Evolutionary conservation across 305 asterid species (phyloP), one percentile per base, ranked within the genome.

Genomic region (Coffea humblotiana): DNA sequence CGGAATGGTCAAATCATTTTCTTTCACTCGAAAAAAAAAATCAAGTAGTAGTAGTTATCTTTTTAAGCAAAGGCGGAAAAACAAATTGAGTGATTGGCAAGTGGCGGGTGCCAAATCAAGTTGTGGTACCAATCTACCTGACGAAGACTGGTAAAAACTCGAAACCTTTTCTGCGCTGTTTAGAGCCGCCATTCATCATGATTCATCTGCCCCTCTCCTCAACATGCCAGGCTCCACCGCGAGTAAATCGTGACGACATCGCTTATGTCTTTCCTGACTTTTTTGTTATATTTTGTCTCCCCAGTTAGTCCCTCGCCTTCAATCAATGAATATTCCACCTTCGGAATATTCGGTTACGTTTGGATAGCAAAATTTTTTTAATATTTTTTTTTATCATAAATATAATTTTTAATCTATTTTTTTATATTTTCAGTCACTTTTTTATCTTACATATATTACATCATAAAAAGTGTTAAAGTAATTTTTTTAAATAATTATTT

Each of bases 141-240:
- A 61, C 35, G 12, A n/a, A 32, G 32, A 19, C 21, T 4, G 48
- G 76, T 48, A 72, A 43, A 48, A 63, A 18, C 73, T 27, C 43
- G 5, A 40, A 40, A 40, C 43, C 43, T 40, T 0, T 40, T 40
- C 43, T 64, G 48, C 65, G 18, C 37, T 6, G 45, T 0, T 72
- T 49, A 72, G 76, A 47, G 73, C 80, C 40, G 74, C 74, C 80
- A 77, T 65, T 64, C n/a, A n/a, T n/a, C n/a, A n/a, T n/a, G n/a
- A n/a, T n/a, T n/a, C 80, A 77, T 18, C 80, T 77, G 32, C 32
- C 80, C 80, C 72, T 3, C 43, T 40, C 71, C 19, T 49, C 1
- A 35, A 32, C 32, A 32, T 32, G 27, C 37, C 18, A 32, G 0
- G 21, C 25, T n/a, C 78, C 45, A 60, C 70, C 9, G 3, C 43